A percentile compares a stretch with the other conserved stretches of the same genome.
These are phyloP conservation scores for Dendrobium officinale DNA, from an alignment of 106 monocot species.

Conservation along the genomic window DNA sequence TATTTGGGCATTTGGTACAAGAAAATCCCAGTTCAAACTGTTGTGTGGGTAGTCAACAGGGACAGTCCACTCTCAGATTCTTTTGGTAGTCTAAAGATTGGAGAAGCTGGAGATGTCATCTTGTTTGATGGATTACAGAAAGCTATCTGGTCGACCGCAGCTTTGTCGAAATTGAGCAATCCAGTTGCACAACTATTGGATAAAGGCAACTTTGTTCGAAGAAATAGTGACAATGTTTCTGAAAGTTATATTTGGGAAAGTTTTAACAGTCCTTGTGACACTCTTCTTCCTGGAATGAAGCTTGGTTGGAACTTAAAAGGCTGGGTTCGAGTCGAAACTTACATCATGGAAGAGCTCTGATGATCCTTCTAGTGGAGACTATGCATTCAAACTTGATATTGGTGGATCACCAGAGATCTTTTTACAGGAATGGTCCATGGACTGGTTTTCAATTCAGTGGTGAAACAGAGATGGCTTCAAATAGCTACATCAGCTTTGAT, in stretches of 20 bases:
- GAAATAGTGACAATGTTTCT: too few relatives aligned
- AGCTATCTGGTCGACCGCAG: not conserved
- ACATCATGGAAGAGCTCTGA: not conserved
- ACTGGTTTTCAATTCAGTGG: not conserved
- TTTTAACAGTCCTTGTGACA: not conserved
- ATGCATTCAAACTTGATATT: not conserved
- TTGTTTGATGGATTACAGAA: not conserved
- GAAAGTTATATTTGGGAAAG: not conserved
- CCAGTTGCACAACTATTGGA: not conserved
- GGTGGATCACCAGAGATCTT: slow-evolving; percentile 1
- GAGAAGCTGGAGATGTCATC: not conserved
- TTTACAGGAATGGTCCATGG: slow-evolving; percentile 8
- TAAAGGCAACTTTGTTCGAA: not conserved
- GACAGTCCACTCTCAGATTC: not conserved
- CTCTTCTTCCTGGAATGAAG: not conserved
- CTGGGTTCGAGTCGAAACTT: not conserved
- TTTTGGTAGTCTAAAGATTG: not conserved
- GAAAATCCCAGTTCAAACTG: not conserved
- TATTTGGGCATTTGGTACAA: slow-evolving; percentile 9
- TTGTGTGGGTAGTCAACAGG: slow-evolving; percentile 11
- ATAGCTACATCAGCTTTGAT: not conserved
- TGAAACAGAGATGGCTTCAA: not conserved
- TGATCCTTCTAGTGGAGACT: not conserved
- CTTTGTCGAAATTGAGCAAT: not conserved
- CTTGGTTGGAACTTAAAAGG: not conserved